Conservation (phyloP, 73 alveolate species). For the Paramecium octaurelia region DNA sequence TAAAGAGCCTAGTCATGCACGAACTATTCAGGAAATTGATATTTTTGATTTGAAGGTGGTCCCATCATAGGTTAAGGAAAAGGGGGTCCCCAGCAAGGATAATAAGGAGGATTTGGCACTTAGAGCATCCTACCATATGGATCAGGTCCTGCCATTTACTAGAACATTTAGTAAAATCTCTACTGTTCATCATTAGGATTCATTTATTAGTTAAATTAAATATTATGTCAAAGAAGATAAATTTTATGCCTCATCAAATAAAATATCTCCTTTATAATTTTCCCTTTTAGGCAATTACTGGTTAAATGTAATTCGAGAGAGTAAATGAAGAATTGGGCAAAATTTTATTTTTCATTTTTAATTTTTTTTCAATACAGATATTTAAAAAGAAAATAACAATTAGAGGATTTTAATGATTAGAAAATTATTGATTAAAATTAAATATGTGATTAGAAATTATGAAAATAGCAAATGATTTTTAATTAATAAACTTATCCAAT, state of each 20-base stretch:
- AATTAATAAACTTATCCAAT: background rate
- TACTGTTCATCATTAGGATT: conserved; percentile 47
- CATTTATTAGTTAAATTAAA: background rate
- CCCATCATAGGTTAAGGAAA: conserved; percentile 22
- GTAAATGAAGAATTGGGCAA: background rate
- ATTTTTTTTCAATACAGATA: background rate
- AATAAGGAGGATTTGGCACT: background rate
- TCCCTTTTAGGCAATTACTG: background rate
- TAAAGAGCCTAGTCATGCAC: background rate
- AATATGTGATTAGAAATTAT: too few species aligned
- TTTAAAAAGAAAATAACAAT: background rate
- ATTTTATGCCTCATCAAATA: background rate
- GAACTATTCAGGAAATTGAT: background rate
- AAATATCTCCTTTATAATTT: background rate
- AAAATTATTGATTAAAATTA: background rate
- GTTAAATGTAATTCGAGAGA: background rate
- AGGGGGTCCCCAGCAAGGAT: conserved; percentile 39
- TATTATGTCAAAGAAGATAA: background rate
- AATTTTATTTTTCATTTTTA: background rate
- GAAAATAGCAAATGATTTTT: background rate
- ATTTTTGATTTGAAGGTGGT: background rate
- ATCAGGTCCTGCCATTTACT: conserved; percentile 34
- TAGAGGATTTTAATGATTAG: background rate
- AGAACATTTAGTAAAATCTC: conserved; percentile 6
- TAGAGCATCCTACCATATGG: background rate